Base-by-base conservation (phyloP, 345 rosid species). In the Eucalyptus albens region DNA sequence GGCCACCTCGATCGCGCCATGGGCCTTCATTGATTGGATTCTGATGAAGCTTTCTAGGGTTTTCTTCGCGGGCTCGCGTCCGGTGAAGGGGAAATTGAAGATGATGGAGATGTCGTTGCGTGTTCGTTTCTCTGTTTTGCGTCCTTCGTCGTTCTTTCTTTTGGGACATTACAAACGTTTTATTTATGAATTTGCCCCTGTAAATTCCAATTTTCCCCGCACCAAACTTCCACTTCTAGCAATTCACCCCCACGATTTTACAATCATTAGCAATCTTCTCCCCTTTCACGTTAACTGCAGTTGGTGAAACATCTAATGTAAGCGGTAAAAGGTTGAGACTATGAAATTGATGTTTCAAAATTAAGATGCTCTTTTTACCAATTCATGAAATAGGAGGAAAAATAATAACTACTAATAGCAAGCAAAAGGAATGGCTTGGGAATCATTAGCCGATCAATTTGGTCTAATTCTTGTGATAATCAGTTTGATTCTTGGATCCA, bases 1-100 rank as follows among this genome's bases (percentile, higher is more conserved):
- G 88, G 99, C 98, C 40, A 94, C 96, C 95, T 97, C 99, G 49
- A 97, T 90, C 87, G 98, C 97, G 59, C 86, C 91, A 45, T 80
- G 90, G 50, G 15, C 45, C 47, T 40, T 40, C 83, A 77, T 77
- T 6, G 83, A 77, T 77, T 37, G 47, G 83, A 37, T 37, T 77
- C 47, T 6, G 83, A 37, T 40, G 83, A 77, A 21, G 27, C 83
- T 77, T 77, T 37, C 83, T 37, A 77, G 83, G 83, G 83, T 77
- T 77, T 72, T 21, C 83, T 40, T 69, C 81, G 81, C 24, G 81
- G 81, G 44, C 81, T 69, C 44, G 81, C 11, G 81, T 33, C 81
- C 3, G 12, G 81, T 17, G 81, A 37, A 33, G 81, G 81, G 47
- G 22, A 53, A 53, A 53, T 53, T 21, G 47, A 37, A 37, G 26